Conservation (phyloP, 176 grass and related monocot genomes). For the Canna indica region DNA sequence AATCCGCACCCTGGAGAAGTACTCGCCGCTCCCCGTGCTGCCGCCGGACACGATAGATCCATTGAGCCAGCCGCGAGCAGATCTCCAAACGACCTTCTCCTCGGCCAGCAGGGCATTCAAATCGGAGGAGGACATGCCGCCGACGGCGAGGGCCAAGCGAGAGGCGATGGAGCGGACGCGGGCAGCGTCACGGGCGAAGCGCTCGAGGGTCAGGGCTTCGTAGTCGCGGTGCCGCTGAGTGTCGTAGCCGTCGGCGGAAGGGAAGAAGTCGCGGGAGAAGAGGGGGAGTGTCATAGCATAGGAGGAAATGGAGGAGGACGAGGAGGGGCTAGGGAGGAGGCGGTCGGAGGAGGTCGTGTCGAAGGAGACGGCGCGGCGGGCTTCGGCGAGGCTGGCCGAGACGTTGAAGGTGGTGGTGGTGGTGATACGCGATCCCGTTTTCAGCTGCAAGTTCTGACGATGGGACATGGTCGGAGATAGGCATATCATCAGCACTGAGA, state of each 20-base stretch:
- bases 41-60: constrained; percentile 77
- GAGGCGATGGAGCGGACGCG: constrained; percentile 39
- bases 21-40: constrained; percentile 77
- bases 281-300: constrained; percentile 26
- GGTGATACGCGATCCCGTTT: neutral
- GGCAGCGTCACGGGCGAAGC: constrained; percentile 50
- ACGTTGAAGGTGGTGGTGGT: constrained; percentile 48
- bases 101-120: constrained; percentile 25
- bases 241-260: constrained; percentile 5
- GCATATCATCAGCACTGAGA: neutral
- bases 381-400: constrained; percentile 36
- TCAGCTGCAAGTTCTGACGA: constrained; percentile 2
- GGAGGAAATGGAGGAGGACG: neutral
- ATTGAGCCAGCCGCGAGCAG: constrained; percentile 36
- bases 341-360: constrained; percentile 8
- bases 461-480: constrained; percentile 10
- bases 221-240: constrained; percentile 33
- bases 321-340: constrained; percentile 30
- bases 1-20: constrained; percentile 72
- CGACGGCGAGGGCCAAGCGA: constrained; percentile 35
- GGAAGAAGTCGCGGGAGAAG: constrained; percentile 67
- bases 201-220: constrained; percentile 29
- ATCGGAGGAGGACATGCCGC: constrained; percentile 24
- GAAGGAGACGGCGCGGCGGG: constrained; percentile 43
- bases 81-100: neutral